Base-by-base conservation (phyloP, 768 basidiomycete species). In the Tephrocybe sp. region DNA sequence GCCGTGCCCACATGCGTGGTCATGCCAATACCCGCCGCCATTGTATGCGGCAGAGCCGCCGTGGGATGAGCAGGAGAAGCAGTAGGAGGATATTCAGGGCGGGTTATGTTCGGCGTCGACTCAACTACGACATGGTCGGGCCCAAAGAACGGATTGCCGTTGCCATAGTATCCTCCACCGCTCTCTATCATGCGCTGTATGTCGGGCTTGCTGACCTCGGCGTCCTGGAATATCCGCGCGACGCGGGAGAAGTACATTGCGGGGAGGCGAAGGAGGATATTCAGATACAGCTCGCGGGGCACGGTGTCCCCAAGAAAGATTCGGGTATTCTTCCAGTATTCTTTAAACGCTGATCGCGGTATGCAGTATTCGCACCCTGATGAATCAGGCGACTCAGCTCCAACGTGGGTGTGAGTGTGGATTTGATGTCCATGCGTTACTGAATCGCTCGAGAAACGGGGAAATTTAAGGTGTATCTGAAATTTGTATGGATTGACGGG, bases 181-280 rank as follows among this genome's bases (percentile, higher is more conserved):
- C 56, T 52, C 22, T 60, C 57, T 2, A 60, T 60, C 78, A 84
- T 82, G 34, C 77, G 61, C 45, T 80, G 68, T 16, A 92, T 78
- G 60, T 92, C 89, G 8, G 83, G 86, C 53, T 75, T 76, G 61
- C 87, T 87, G 45, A 92, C 77, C 48, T 91, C 84, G 2, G 89
- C 88, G 50, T 89, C 87, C 57, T 85, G 79, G 55, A 89, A 90
- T 22, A 91, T 79, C 42, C 80, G 76, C 2, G 86, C 79, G 19
- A 92, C 89, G 2, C 89, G 83, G 2, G 84, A 79, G 65, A 90
- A 92, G 61, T 92, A 92, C 59, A 90, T 72, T 0, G 85, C 78
- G 1, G 89, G 90, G n/a, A 92, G 75, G 13, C 83, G 78, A 14
- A 91, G 73, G 7, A 91, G 78, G 36, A 60, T 39, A 44, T 58